Base-by-base conservation (phyloP, 371 early-diverging fungal genomes). In the Mucor mucedo region DNA sequence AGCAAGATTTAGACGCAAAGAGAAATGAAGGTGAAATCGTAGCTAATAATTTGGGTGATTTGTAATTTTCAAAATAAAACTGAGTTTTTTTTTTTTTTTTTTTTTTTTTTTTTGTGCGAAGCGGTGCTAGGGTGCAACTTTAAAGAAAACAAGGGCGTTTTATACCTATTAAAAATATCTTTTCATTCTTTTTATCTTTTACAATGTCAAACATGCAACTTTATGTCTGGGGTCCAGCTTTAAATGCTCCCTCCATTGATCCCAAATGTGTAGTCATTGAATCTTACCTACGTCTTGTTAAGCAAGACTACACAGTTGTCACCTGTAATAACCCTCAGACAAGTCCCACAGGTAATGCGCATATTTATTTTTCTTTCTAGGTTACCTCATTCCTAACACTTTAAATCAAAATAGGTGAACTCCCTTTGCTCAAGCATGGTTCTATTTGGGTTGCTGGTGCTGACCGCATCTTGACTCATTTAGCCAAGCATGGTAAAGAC, bases 351-450 rank as follows among this genome's bases (percentile, higher is more conserved):
- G 87, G 87, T 86, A 66, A 52, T 21, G 32, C 13, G 40, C n/a
- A 5, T 5, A n/a, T 40, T 16, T 3, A 33, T 5, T 40, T 32
- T 48, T 10, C 28, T 13, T 42, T 1, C n/a, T 13, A 14, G 9
- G 9, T 13, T 42, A 13, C n/a, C 9, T 14, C 42, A 6, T n/a
- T 14, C 42, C n/a, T 4, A 42, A 42, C 4, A 42, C 7, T 4
- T n/a, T 44, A n/a, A 14, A n/a, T 14, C 1, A 52, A 32, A 40
- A 8, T 63, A 87, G 88, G 87, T 7, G 87, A 88, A 52, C 70
- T 88, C n/a, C 88, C 88, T 8, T 68, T 88, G 49, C 64, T 86
- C 5, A 84, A 84, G 45, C 81, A 86, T 53, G 86, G 85, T 10
- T 66, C 74, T 16, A 75, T 76, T 16, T 88, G 88, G 88, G 65